A percentile compares a stretch with the other conserved stretches of the same genome.
Conservation (phyloP, 176 grass and related monocot genomes). For the Zoysia japonica region DNA sequence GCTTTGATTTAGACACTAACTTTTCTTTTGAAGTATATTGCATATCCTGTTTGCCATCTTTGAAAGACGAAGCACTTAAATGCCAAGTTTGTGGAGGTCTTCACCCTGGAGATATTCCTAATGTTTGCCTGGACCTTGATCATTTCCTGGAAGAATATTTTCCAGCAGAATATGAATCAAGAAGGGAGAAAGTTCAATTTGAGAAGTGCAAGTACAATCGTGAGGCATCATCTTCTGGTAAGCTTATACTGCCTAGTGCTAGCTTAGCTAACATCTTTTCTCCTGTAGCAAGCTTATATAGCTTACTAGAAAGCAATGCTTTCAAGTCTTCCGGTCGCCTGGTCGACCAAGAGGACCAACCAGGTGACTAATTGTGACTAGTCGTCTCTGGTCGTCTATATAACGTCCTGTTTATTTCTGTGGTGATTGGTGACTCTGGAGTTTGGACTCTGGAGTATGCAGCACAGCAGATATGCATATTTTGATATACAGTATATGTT, state of each 20-base stretch:
- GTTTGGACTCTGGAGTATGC: too few relatives aligned
- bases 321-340: too few relatives aligned
- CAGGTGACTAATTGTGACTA: too few relatives aligned
- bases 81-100: slow-evolving; percentile 70
- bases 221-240: slow-evolving; percentile 61
- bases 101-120: slow-evolving; percentile 77
- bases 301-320: background rate
- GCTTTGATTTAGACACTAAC: slow-evolving; percentile 26
- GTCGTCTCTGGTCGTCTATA: too few relatives aligned
- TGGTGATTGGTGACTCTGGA: too few relatives aligned
- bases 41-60: slow-evolving; percentile 59
- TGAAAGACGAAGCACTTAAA: slow-evolving; percentile 51
- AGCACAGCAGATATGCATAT: too few relatives aligned
- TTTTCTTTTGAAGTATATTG: slow-evolving; percentile 72
- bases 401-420: too few relatives aligned
- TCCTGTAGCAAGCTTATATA: slow-evolving; percentile 16
- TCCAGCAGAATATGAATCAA: slow-evolving; percentile 67
- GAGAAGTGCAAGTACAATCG: slow-evolving; percentile 39
- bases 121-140: slow-evolving; percentile 82
- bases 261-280: slow-evolving; percentile 1
- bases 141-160: slow-evolving; percentile 89
- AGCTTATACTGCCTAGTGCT: slow-evolving; percentile 34
- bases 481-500: too few relatives aligned
- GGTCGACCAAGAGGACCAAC: too few relatives aligned
- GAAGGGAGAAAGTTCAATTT: slow-evolving; percentile 44